phyloP scores from a whole-genome alignment of 169 alveolate species.

The Perkinsus olseni region DNA sequence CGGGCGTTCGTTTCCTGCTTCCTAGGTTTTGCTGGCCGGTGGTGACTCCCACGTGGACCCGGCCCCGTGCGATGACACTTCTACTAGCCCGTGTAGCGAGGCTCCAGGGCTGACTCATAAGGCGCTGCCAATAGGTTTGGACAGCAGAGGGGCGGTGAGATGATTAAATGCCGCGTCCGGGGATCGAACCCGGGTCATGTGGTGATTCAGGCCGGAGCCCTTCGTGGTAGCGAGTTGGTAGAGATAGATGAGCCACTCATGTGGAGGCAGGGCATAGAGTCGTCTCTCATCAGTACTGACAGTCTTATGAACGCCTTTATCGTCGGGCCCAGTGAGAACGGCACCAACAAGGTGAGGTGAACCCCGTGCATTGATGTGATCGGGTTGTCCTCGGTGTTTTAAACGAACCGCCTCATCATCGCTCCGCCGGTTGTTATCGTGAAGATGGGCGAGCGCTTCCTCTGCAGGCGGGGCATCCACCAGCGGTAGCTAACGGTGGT shows the following conservation, averaged over 20 bases:
- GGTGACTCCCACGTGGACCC: background rate
- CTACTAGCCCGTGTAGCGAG: background rate
- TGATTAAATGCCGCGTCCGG: background rate
- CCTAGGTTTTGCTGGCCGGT: background rate
- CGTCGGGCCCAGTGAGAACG: background rate
- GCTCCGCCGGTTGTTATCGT: background rate
- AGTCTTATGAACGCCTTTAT: background rate
- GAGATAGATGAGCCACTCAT: background rate
- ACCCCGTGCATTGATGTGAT: background rate
- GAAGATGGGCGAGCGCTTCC: background rate
- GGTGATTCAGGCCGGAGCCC: background rate
- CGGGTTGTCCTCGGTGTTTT: background rate
- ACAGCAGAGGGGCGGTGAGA: background rate
- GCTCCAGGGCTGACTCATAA: background rate
- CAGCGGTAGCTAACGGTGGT: background rate
- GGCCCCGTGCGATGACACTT: background rate
- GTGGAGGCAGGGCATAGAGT: background rate
- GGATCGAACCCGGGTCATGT: background rate
- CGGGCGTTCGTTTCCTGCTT: no score
- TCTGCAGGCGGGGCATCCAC: background rate
- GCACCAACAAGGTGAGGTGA: background rate
- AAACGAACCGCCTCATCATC: background rate
- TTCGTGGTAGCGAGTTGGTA: background rate
- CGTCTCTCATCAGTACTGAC: background rate
- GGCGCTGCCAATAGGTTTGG: background rate